Percentiles rank a stretch among this genome's conserved stretches.
Conservation (phyloP, 2,329 filamentous ascomycete species). For the Arthrobotrys sinensis region DNA sequence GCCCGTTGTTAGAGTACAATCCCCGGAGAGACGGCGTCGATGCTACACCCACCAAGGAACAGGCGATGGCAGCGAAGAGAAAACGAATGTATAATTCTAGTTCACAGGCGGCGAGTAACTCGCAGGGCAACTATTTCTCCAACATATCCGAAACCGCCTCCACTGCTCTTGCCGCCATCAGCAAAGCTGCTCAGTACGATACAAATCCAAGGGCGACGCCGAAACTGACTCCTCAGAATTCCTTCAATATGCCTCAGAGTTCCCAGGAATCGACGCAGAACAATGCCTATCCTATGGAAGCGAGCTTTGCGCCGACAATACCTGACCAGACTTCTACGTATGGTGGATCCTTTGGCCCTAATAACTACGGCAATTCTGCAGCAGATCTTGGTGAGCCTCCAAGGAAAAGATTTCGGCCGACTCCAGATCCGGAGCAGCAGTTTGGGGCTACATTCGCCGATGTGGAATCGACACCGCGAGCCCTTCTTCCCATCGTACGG, state of each 20-base stretch:
- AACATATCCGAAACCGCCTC: constrained; percentile 95
- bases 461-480: constrained; percentile 67
- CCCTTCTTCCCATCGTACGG: constrained; percentile 77
- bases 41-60: constrained; percentile 97
- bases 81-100: constrained; percentile 90
- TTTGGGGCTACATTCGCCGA: constrained; percentile 64
- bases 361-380: constrained; percentile 49
- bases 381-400: constrained; percentile 51
- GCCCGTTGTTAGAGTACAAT: constrained; percentile 83
- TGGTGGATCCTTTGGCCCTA: constrained; percentile 53
- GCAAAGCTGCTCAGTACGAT: constrained; percentile 79
- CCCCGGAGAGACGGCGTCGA: constrained; percentile 85
- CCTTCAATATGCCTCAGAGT: constrained; percentile 39
- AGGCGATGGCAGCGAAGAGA: constrained; percentile 94
- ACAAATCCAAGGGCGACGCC: constrained; percentile 46
- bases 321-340: constrained; percentile 55
- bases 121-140: constrained; percentile 93
- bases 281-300: constrained; percentile 42
- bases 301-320: constrained; percentile 60
- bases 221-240: constrained; percentile 54
- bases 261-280: constrained; percentile 51
- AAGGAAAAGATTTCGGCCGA: constrained; percentile 51
- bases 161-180: constrained; percentile 94
- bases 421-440: constrained; percentile 67
- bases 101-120: constrained; percentile 77